Conservation (phyloP, 2,329 filamentous ascomycete species). For the Pyricularia pennisetigena region DNA sequence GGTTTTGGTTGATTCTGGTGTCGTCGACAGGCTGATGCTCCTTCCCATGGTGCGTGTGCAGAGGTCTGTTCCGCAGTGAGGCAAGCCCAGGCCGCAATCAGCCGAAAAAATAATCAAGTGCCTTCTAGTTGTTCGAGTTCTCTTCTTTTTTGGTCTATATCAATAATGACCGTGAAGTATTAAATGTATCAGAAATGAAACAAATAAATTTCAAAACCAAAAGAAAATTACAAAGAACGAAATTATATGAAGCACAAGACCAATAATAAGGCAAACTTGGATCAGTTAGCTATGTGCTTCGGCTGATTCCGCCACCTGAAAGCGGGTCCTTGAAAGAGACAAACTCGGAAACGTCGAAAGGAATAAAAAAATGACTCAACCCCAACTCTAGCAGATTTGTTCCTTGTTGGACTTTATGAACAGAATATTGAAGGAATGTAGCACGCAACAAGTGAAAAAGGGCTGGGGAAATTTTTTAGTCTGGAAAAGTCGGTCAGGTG, state of each 20-base stretch:
- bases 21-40: neutral
- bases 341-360: neutral
- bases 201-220: neutral
- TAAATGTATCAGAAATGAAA: neutral
- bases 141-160: neutral
- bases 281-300: neutral
- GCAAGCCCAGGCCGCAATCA: neutral
- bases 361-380: neutral
- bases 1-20: neutral
- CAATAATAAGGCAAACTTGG: neutral
- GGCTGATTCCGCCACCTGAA: neutral
- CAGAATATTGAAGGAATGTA: neutral
- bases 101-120: neutral
- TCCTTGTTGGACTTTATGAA: neutral
- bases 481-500: neutral
- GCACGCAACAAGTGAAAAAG: neutral
- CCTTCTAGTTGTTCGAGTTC: neutral
- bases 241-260: neutral
- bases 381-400: neutral
- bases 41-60: neutral
- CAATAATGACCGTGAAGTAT: neutral
- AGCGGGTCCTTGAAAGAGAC: neutral
- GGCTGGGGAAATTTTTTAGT: no score
- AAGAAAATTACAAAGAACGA: neutral
- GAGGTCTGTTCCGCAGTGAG: neutral